Evolutionary conservation across 257 asterid species (phyloP).

Genomic region (Solanum dulcamara): DNA sequence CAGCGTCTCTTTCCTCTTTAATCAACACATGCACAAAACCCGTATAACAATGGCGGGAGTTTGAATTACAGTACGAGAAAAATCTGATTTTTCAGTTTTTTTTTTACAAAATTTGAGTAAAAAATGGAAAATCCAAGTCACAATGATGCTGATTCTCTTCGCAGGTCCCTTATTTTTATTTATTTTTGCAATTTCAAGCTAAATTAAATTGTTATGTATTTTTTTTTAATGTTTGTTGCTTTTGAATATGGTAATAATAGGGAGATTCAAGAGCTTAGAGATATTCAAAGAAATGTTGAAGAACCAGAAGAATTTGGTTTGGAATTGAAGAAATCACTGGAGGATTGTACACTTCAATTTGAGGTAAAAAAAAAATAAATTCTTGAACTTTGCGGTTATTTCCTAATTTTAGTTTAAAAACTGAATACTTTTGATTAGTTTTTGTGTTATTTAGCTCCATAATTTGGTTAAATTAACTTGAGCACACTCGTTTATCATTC

Average conservation of each 20-base stretch:
- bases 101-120: not conserved
- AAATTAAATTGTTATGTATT: not conserved
- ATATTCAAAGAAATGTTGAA: slow-evolving; percentile 1
- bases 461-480: not conserved
- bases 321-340: slow-evolving; percentile 26
- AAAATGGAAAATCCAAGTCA: not conserved
- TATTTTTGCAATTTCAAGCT: not conserved
- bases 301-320: slow-evolving; percentile 6
- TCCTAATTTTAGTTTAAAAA: not conserved
- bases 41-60: slow-evolving; percentile 3
- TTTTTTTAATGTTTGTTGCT: not conserved
- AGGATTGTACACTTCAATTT: slow-evolving; percentile 28
- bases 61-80: not conserved
- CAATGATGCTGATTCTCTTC: slow-evolving; percentile 5
- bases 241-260: slow-evolving; percentile 20
- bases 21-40: not conserved
- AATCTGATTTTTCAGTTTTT: not conserved
- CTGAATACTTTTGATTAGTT: not conserved
- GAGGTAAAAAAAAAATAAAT: slow-evolving; percentile 34
- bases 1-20: not conserved
- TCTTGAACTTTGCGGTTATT: not conserved
- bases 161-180: not conserved
- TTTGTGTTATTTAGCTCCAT: not conserved
- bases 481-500: not conserved
- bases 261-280: slow-evolving; percentile 41